Evolutionary conservation across 129 eudicot genomes (phyloP).

Genomic region (Flaveria brownii): DNA sequence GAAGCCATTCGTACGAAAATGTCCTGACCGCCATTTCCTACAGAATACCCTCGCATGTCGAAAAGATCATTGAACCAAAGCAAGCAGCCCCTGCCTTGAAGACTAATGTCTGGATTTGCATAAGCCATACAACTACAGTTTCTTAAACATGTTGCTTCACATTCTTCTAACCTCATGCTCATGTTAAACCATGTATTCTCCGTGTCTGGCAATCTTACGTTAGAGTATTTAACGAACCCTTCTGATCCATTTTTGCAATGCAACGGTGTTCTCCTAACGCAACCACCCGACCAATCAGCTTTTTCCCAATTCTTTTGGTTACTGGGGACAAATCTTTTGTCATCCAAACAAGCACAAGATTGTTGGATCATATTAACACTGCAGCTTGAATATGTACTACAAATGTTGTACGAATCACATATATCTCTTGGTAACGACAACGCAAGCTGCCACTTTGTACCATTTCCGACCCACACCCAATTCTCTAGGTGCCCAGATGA

Average conservation of each 20-base stretch:
- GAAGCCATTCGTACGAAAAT: constrained; percentile 42
- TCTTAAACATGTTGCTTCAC: constrained; percentile 38
- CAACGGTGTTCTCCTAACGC: constrained; percentile 47
- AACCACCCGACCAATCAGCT: constrained; percentile 64
- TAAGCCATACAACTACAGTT: constrained; percentile 53
- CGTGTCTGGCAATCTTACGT: constrained; percentile 50
- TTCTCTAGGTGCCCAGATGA: constrained; percentile 29
- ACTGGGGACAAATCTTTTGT: constrained; percentile 45
- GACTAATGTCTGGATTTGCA: constrained; percentile 30
- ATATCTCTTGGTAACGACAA: constrained; percentile 32
- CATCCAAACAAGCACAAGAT: constrained; percentile 50
- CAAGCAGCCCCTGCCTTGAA: constrained; percentile 47
- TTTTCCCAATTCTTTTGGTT: constrained; percentile 41
- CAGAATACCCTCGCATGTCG: constrained; percentile 34
- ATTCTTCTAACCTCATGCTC: constrained; percentile 40
- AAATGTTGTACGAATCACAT: constrained; percentile 48
- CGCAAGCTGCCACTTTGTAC: constrained; percentile 37
- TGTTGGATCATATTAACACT: constrained; percentile 22
- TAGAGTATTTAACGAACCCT: constrained; percentile 35
- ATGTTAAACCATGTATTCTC: constrained; percentile 24
- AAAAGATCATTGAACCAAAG: constrained; percentile 49
- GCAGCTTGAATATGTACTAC: constrained; percentile 61
- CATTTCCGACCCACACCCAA: constrained; percentile 33
- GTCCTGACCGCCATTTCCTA: constrained; percentile 31
- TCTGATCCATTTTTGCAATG: constrained; percentile 42